These are phyloP conservation scores for Beauveria sp. DNA, from an alignment of 2,329 filamentous ascomycete genomes.

Conservation along the genomic window DNA sequence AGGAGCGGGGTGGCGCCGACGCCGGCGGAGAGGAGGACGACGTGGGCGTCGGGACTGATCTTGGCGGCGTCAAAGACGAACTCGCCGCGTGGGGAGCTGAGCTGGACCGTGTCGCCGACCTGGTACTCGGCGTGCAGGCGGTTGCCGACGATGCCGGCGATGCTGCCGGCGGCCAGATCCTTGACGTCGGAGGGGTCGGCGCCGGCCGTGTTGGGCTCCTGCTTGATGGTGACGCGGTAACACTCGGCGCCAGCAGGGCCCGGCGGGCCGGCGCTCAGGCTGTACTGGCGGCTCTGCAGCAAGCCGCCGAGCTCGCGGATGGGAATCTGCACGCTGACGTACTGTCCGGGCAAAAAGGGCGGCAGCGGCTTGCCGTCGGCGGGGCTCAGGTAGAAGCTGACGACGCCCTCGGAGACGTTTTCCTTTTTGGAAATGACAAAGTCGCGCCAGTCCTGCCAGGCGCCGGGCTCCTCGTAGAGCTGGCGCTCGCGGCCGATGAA, in stretches of 20 bases:
- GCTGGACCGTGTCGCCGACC: constrained; percentile 45
- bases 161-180: constrained; percentile 22
- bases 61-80: constrained; percentile 52
- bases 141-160: constrained; percentile 45
- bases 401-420: constrained; percentile 51
- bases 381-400: constrained; percentile 63
- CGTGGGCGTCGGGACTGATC: constrained; percentile 36
- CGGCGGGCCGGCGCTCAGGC: constrained; percentile 51
- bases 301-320: constrained; percentile 53
- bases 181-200: constrained; percentile 19
- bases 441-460: constrained; percentile 41
- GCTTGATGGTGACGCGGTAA: constrained; percentile 71
- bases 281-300: constrained; percentile 68
- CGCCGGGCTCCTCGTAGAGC: constrained; percentile 46
- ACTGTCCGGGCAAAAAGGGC: constrained; percentile 61
- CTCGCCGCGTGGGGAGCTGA: constrained; percentile 49
- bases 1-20: constrained; percentile 62
- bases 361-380: constrained; percentile 49
- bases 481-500: constrained; percentile 58
- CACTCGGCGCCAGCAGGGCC: constrained; percentile 14
- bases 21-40: constrained; percentile 60
- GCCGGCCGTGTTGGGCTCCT: constrained; percentile 32
- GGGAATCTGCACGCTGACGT: constrained; percentile 57
- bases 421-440: constrained; percentile 54
- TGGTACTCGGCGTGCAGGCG: constrained; percentile 39